Percentiles rank a stretch among this genome's conserved stretches.
These are phyloP conservation scores for Plasmodium cynomolgi DNA, from an alignment of 169 alveolate genomes.

Conservation along the genomic window DNA sequence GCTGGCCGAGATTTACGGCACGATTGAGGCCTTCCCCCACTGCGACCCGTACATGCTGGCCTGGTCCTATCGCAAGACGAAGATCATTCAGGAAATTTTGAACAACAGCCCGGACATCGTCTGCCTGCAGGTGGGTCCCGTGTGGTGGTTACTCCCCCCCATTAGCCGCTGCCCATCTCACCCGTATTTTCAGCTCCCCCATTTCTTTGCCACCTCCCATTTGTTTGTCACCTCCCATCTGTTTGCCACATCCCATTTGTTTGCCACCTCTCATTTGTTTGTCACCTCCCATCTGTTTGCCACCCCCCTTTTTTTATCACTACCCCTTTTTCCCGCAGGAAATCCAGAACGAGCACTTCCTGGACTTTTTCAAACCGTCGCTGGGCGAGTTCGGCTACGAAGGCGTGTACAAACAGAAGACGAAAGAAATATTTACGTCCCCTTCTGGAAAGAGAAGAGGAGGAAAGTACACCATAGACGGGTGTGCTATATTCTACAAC, in stretches of 20 bases:
- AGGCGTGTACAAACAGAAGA: conserved; percentile 86
- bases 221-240: not conserved
- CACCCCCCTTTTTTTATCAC: not conserved
- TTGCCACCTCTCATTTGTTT: not conserved
- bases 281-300: not conserved
- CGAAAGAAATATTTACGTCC: conserved; percentile 84
- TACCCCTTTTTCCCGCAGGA: conserved; percentile 66
- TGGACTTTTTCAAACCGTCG: conserved; percentile 83
- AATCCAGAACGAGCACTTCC: conserved; percentile 85
- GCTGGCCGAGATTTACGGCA: conserved; percentile 87
- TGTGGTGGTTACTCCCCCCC: not conserved
- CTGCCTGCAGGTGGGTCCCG: conserved; percentile 77
- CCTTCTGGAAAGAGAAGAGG: conserved; percentile 85
- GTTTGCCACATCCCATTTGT: not conserved
- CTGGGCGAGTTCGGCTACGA: conserved; percentile 81
- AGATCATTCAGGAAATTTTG: conserved; percentile 84
- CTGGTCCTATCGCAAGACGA: conserved; percentile 86
- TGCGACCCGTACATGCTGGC: conserved; percentile 87
- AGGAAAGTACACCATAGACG: conserved; percentile 84
- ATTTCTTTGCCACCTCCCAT: not conserved
- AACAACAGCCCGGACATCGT: conserved; percentile 83
- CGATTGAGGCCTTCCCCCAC: conserved; percentile 85
- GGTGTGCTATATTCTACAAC: conserved; percentile 85
- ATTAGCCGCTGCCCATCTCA: not conserved
- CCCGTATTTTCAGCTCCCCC: not conserved